Evolutionary conservation across 2,329 filamentous ascomycete species (phyloP), one percentile per base, ranked within the genome.

Genomic region (Aspergillaceae sp.): DNA sequence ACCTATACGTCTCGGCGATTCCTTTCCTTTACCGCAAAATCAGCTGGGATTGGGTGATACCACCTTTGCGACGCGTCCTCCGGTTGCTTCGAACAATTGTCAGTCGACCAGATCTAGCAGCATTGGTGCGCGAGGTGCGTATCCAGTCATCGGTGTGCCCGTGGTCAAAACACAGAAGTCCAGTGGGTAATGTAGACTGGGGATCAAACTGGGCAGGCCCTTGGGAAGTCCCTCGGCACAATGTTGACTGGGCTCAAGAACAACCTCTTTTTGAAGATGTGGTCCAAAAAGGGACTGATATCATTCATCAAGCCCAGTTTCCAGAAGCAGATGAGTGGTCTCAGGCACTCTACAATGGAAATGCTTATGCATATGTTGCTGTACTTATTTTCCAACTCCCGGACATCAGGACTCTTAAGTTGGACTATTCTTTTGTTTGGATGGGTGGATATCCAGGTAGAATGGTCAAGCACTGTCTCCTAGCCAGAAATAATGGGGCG

Each of bases 341-440:
- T 6, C 40, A 30, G 40, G 40, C 40, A 4, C n/a, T 41, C 3
- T 29, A 29, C 4, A 28, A 30, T 10, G 40, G 40, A 30, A 8
- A 41, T n/a, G 40, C 29, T 41, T 40, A 40, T 29, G 38, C 28
- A 40, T 28, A 8, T 29, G 38, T 29, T 7, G 28, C 38, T 9
- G 29, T 40, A n/a, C 38, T 40, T 10, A 9, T 40, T 10, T 40
- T 27, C 6, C 38, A 40, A 40, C 26, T 40, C 10, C 26, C 27
- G 1, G 10, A 29, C 7, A 9, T 40, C 27, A 40, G 19, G 38
- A 7, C 19, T 1, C 38, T 29, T 9, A 4, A 27, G 4, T 29
- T 40, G 26, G 38, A 40, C 19, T 40, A 40, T 40, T 40, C 38
- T 11, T 40, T 40, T 40, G 38, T 40, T n/a, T 40, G 38, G 38